Conservation (phyloP, 129 eudicot genomes). For the Ambrosia artemisiifolia region DNA sequence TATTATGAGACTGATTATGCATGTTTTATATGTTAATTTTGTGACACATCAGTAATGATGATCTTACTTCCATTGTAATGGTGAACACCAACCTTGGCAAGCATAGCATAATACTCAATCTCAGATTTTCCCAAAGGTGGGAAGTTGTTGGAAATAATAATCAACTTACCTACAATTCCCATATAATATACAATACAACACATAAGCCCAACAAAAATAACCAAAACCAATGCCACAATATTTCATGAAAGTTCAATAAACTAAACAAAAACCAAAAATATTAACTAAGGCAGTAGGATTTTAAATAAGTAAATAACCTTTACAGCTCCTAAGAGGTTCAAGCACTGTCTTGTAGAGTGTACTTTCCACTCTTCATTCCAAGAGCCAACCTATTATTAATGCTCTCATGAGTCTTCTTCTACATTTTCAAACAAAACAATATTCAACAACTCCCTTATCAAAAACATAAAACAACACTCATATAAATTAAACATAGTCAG, state of each 20-base stretch:
- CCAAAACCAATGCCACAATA: too few relatives aligned
- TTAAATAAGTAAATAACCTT: conserved; percentile 44
- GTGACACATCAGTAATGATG: too few relatives aligned
- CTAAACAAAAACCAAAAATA: neutral
- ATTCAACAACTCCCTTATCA: neutral
- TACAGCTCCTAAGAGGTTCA: conserved; percentile 57
- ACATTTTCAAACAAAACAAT: conserved; percentile 1
- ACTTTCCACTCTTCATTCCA: conserved; percentile 76
- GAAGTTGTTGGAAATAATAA: too few relatives aligned
- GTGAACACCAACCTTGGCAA: too few relatives aligned
- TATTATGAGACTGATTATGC: too few relatives aligned
- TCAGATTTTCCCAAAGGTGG: too few relatives aligned
- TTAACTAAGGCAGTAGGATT: neutral
- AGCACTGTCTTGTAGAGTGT: conserved; percentile 69
- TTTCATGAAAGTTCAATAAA: neutral
- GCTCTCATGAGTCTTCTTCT: conserved; percentile 78
- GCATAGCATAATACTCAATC: too few relatives aligned
- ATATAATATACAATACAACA: too few relatives aligned
- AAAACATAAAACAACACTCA: neutral
- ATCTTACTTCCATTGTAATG: too few relatives aligned
- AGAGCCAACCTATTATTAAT: conserved; percentile 69
- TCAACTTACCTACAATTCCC: too few relatives aligned
- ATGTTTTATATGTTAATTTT: too few relatives aligned
- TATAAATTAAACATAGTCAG: neutral
- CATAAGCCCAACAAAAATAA: too few relatives aligned